Base-by-base conservation (phyloP, 192 early-diverging fungal species). In the Chytriomyces sp. region DNA sequence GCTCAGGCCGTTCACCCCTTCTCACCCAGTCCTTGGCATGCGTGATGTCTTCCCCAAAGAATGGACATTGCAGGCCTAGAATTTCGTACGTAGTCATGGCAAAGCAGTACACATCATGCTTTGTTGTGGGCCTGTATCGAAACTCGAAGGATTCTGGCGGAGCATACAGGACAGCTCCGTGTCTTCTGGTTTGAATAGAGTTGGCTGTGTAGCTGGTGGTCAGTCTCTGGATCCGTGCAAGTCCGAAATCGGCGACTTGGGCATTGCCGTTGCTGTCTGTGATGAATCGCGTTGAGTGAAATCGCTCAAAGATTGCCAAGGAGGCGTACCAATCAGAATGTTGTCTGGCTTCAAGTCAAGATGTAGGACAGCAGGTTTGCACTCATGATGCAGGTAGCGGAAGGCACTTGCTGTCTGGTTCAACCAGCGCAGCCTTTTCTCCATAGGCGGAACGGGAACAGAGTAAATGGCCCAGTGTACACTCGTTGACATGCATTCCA, bases 71-170 rank as follows among this genome's bases (percentile, higher is more conserved):
- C 16, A 16, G 63, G 11, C 11, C 13, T 4, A 64, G 11, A 11
- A 64, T 26, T 64, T 64, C 63, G 3, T 26, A 64, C 11, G 26
- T 16, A 2, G 63, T 64, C 63, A 64, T 64, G 1, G 18, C 63
- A 64, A 64, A 64, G 28, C 63, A 23, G 26, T 64, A 64, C 20
- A 35, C n/a, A 26, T 64, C 63, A 35, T 64, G 26, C 26, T n/a
- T 35, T 64, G 63, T 16, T 64, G 63, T 23, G 11, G 63, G 63
- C 20, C 13, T 4, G 63, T 64, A 64, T 64, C 63, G 18, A 1
- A 16, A 26, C 13, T 23, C 68, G 74, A 77, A 74, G 65, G 67
- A 64, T 64, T 64, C 63, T 23, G 63, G 63, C 10, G 63, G 63
- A 13, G 63, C 26, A 4, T 26, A 64, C 4, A 11, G 20, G 28